phyloP scores from a whole-genome alignment of 2,329 filamentous ascomycete genomes.

The Paracoccidioides brasiliensis region DNA sequence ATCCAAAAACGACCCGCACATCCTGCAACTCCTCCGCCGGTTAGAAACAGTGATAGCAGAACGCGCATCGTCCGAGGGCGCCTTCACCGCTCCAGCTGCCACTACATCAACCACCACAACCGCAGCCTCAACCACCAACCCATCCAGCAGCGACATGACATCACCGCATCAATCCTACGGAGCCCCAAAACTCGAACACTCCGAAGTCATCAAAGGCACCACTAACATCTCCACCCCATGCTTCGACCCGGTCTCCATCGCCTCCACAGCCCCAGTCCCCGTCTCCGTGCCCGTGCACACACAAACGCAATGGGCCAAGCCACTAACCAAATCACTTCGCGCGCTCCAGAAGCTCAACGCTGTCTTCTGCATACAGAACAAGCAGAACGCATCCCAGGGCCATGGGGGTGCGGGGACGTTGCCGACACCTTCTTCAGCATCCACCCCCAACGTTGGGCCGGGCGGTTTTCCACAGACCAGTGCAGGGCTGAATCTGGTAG shows the following conservation, averaged over 20 bases:
- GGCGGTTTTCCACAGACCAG: neutral
- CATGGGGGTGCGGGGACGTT: no score
- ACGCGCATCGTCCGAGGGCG: slow-evolving; percentile 26
- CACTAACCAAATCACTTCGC: slow-evolving; percentile 33
- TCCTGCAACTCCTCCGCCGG: slow-evolving; percentile 28
- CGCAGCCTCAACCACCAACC: neutral
- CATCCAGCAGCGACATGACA: neutral
- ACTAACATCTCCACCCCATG: slow-evolving; percentile 17
- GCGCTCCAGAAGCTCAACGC: slow-evolving; percentile 34
- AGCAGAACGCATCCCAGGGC: slow-evolving; percentile 8
- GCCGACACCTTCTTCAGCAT: no score
- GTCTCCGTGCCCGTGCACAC: slow-evolving; percentile 20
- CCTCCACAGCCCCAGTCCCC: slow-evolving; percentile 19
- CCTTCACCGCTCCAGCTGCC: slow-evolving; percentile 13
- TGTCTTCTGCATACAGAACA: slow-evolving; percentile 22
- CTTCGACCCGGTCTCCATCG: slow-evolving; percentile 17
- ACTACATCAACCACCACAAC: no score
- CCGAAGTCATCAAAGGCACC: slow-evolving; percentile 19
- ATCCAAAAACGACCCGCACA: slow-evolving; percentile 27
- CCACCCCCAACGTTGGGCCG: neutral
- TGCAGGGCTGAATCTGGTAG: neutral
- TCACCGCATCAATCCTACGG: neutral
- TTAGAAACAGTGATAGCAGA: slow-evolving; percentile 34
- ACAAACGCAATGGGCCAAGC: slow-evolving; percentile 34
- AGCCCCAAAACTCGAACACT: neutral